A percentile compares a stretch with the other conserved stretches of the same genome.
Evolutionary conservation across 2,329 filamentous ascomycete species (phyloP).

Genomic region (Epichloe typhina): DNA sequence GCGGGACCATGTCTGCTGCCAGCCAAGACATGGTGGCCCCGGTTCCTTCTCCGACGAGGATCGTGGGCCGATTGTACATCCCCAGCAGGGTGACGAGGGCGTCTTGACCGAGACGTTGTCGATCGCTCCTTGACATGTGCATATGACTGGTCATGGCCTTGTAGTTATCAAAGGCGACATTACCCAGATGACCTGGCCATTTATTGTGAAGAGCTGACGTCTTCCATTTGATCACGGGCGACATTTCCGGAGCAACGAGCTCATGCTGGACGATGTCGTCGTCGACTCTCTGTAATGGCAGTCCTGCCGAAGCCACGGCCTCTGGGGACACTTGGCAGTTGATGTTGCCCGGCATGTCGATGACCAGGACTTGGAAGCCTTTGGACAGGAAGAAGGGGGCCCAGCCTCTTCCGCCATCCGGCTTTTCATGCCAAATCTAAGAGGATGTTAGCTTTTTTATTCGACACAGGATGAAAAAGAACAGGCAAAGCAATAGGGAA

Average conservation of each 20-base stretch:
- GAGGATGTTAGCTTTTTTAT: neutral
- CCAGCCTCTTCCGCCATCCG: constrained; percentile 33
- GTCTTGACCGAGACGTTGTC: constrained; percentile 18
- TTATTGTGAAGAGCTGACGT: constrained; percentile 19
- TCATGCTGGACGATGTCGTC: constrained; percentile 19
- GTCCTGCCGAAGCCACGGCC: no score
- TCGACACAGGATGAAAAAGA: neutral
- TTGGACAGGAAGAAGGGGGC: constrained; percentile 27
- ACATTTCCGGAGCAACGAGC: constrained; percentile 14
- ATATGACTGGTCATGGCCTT: constrained; percentile 25
- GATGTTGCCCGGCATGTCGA: constrained; percentile 23
- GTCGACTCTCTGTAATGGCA: neutral
- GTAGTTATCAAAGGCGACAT: constrained; percentile 35
- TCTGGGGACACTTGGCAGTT: no score
- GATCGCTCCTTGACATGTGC: constrained; percentile 19
- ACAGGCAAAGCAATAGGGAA: no score
- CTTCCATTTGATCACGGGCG: constrained; percentile 15
- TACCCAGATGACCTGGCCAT: constrained; percentile 30
- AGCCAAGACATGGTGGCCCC: constrained; percentile 33
- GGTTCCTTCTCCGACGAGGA: constrained; percentile 37
- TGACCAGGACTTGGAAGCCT: constrained; percentile 30
- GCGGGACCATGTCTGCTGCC: constrained; percentile 33
- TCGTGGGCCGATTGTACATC: constrained; percentile 22
- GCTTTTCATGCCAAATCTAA: constrained; percentile 30
- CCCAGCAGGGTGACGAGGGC: constrained; percentile 30